Evolutionary conservation across 148 eudicot genomes (phyloP).

Genomic region (Fallopia convolvulus): DNA sequence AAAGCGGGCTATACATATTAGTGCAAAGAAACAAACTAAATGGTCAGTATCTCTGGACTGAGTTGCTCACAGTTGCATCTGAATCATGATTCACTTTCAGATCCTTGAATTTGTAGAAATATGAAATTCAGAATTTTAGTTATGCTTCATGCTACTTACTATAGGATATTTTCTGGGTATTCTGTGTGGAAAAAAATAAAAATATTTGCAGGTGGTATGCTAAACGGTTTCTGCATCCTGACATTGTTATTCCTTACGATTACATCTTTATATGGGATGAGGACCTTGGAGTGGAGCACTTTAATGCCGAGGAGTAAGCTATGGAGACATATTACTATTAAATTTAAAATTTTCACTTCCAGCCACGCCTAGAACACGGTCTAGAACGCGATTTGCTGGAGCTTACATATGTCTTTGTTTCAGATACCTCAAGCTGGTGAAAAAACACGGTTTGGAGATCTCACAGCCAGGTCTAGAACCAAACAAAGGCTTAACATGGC

Average conservation of each 20-base stretch:
- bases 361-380: too few relatives aligned
- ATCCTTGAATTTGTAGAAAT: background rate
- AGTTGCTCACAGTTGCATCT: background rate
- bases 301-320: slow-evolving; percentile 59
- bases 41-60: slow-evolving; percentile 36
- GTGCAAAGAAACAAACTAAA: slow-evolving; percentile 76
- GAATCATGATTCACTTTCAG: background rate
- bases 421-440: slow-evolving; percentile 64
- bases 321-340: background rate
- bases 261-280: slow-evolving; percentile 92
- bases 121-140: background rate
- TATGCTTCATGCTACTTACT: background rate
- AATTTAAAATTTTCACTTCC: background rate
- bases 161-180: background rate
- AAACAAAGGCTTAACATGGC: slow-evolving; percentile 66
- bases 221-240: slow-evolving; percentile 82
- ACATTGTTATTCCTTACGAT: slow-evolving; percentile 64
- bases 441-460: slow-evolving; percentile 66
- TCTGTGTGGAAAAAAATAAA: background rate
- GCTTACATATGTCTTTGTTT: slow-evolving; percentile 3
- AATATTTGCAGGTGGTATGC: slow-evolving; percentile 72
- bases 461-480: slow-evolving; percentile 85
- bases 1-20: slow-evolving; percentile 67
- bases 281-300: slow-evolving; percentile 72
- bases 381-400: background rate